A percentile compares a stretch with the other conserved stretches of the same genome.
Conservation (phyloP, 2,329 filamentous ascomycete species). For the Coniella vitis region DNA sequence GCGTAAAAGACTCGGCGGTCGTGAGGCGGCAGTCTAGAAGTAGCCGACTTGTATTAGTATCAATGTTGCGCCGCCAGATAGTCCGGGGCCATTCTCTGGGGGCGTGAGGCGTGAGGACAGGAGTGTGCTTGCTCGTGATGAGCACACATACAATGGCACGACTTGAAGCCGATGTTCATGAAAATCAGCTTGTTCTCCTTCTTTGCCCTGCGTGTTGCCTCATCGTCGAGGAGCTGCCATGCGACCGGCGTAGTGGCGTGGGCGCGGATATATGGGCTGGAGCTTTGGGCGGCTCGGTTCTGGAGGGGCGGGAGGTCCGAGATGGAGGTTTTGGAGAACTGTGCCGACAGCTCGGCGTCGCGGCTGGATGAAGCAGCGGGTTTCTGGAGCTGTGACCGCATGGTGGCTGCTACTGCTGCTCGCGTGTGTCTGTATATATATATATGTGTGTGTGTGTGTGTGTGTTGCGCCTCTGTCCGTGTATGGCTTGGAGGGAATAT, state of each 20-base stretch:
- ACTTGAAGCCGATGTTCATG: slow-evolving; percentile 88
- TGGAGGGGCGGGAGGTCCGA: slow-evolving; percentile 23
- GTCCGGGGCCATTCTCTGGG: not conserved
- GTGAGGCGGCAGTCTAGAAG: slow-evolving; percentile 75
- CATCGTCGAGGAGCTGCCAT: slow-evolving; percentile 84
- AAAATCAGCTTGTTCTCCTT: slow-evolving; percentile 84
- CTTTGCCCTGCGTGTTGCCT: slow-evolving; percentile 69
- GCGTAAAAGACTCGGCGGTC: slow-evolving; percentile 84
- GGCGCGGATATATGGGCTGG: slow-evolving; percentile 55
- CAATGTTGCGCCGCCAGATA: not conserved
- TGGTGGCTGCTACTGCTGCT: slow-evolving; percentile 25
- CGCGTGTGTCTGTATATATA: not conserved
- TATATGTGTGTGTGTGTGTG: not conserved
- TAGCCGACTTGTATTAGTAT: not conserved
- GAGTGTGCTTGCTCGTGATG: not conserved
- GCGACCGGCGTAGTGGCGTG: slow-evolving; percentile 77
- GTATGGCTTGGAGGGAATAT: too few relatives aligned
- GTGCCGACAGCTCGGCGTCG: slow-evolving; percentile 14
- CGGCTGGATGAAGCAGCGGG: slow-evolving; percentile 14
- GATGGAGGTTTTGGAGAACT: slow-evolving; percentile 11
- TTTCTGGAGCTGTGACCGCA: slow-evolving; percentile 27
- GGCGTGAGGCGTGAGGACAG: too few relatives aligned
- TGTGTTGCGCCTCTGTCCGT: too few relatives aligned
- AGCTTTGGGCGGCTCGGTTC: slow-evolving; percentile 33
- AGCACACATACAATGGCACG: slow-evolving; percentile 77